phyloP scores from a whole-genome alignment of 495 filamentous ascomycete genomes.

The Cercophora newfieldiana region DNA sequence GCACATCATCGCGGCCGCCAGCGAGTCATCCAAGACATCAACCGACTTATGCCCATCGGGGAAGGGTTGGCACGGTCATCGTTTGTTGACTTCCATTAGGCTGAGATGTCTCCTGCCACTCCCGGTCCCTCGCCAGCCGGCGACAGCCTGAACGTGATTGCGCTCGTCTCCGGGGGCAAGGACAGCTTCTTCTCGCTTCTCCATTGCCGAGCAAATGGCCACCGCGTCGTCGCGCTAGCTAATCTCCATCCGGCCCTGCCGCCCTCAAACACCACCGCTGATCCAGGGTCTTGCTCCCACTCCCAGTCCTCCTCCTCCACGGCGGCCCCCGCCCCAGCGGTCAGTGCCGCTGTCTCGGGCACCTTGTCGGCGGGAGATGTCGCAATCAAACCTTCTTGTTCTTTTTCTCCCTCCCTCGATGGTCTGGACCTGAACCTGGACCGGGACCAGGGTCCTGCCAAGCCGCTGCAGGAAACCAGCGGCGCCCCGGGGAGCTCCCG shows the following conservation, averaged over 20 bases:
- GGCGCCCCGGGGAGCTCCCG: not conserved
- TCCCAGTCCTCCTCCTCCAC: not conserved
- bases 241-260: slow-evolving; percentile 69
- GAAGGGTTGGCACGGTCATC: too few species aligned
- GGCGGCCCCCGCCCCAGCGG: slow-evolving; percentile 5
- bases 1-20: not conserved
- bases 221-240: slow-evolving; percentile 81
- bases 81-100: not conserved
- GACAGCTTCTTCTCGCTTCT: slow-evolving; percentile 93
- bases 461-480: not conserved
- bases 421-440: slow-evolving; percentile 5
- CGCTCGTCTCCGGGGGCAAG: slow-evolving; percentile 92
- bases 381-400: not conserved
- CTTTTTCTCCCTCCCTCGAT: not conserved
- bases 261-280: too few species aligned
- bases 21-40: not conserved
- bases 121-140: not conserved
- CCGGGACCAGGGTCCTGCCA: not conserved
- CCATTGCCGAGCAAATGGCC: slow-evolving; percentile 84
- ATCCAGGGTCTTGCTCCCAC: slow-evolving; percentile 9
- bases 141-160: slow-evolving; percentile 71
- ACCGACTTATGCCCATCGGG: not conserved
- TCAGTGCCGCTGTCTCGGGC: slow-evolving; percentile 20
- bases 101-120: too few species aligned
- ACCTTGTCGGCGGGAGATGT: not conserved